Conservation (phyloP, 2,329 filamentous ascomycete genomes). For the Seiridium unicorne region DNA sequence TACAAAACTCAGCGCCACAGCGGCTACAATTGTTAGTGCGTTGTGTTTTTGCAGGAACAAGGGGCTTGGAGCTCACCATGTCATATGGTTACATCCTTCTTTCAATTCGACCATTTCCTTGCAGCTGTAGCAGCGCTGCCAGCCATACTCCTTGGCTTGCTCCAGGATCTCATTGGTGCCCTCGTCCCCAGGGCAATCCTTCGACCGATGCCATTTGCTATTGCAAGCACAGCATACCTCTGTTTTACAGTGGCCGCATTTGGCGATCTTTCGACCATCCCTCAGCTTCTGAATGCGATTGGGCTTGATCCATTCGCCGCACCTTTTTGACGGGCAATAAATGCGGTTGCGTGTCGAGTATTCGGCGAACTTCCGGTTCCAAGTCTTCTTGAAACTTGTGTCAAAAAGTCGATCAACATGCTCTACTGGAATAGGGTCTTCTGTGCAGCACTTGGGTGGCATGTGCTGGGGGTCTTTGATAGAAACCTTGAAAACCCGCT, state of each 20-base stretch:
- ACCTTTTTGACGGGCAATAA: constrained; percentile 72
- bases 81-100: constrained; percentile 87
- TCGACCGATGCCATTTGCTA: constrained; percentile 67
- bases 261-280: constrained; percentile 62
- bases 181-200: constrained; percentile 70
- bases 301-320: constrained; percentile 79
- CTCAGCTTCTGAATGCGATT: constrained; percentile 60
- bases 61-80: constrained; percentile 57
- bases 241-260: constrained; percentile 68
- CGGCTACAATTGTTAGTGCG: constrained; percentile 41
- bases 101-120: constrained; percentile 72
- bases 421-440: constrained; percentile 70
- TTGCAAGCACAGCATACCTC: constrained; percentile 76
- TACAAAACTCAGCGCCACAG: constrained; percentile 83
- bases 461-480: constrained; percentile 76
- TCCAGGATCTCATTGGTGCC: constrained; percentile 63
- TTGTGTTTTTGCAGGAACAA: not conserved
- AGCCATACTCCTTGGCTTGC: constrained; percentile 65
- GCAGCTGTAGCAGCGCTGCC: constrained; percentile 76
- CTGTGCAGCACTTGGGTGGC: constrained; percentile 79
- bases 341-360: constrained; percentile 71
- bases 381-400: constrained; percentile 69
- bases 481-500: constrained; percentile 71
- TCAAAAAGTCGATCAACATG: constrained; percentile 77
- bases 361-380: constrained; percentile 80